A percentile compares a stretch with the other conserved stretches of the same genome.
These are phyloP conservation scores for Aspergillus vadensis DNA, from an alignment of 2,329 filamentous ascomycete genomes.

Conservation along the genomic window DNA sequence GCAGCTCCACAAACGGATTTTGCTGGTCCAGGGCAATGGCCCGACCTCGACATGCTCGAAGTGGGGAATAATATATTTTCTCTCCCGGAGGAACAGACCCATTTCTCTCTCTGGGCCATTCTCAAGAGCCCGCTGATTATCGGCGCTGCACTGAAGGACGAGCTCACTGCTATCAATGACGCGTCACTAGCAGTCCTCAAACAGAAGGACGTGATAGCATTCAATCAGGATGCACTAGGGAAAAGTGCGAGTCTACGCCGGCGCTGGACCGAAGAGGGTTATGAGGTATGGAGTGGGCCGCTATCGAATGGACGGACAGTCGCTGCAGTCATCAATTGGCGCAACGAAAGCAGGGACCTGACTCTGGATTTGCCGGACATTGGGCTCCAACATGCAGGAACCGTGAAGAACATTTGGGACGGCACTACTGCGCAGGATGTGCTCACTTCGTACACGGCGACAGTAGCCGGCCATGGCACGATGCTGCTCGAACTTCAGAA, in stretches of 20 bases:
- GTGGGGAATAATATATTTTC: constrained; percentile 53
- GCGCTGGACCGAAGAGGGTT: constrained; percentile 52
- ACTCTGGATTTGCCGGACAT: constrained; percentile 46
- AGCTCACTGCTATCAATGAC: constrained; percentile 35
- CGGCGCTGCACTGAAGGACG: constrained; percentile 47
- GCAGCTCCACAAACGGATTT: constrained; percentile 51
- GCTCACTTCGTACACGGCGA: constrained; percentile 29
- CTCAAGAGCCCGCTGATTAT: constrained; percentile 55
- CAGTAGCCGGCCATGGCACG: constrained; percentile 32
- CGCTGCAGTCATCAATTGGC: constrained; percentile 55
- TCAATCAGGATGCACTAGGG: constrained; percentile 60
- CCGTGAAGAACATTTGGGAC: constrained; percentile 35
- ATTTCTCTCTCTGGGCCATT: constrained; percentile 57
- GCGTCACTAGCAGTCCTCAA: constrained; percentile 48
- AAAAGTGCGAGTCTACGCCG: constrained; percentile 54
- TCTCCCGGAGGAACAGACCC: constrained; percentile 52
- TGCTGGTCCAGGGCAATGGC: constrained; percentile 51
- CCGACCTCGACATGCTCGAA: constrained; percentile 57
- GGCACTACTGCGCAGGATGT: constrained; percentile 20
- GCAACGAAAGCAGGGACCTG: constrained; percentile 46
- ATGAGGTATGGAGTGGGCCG: constrained; percentile 56
- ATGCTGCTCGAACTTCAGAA: constrained; percentile 34
- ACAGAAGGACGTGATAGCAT: constrained; percentile 58
- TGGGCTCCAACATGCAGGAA: constrained; percentile 44
- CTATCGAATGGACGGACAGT: constrained; percentile 49